Conservation (phyloP, 169 alveolate genomes). For the Plasmodium knowlesi region DNA sequence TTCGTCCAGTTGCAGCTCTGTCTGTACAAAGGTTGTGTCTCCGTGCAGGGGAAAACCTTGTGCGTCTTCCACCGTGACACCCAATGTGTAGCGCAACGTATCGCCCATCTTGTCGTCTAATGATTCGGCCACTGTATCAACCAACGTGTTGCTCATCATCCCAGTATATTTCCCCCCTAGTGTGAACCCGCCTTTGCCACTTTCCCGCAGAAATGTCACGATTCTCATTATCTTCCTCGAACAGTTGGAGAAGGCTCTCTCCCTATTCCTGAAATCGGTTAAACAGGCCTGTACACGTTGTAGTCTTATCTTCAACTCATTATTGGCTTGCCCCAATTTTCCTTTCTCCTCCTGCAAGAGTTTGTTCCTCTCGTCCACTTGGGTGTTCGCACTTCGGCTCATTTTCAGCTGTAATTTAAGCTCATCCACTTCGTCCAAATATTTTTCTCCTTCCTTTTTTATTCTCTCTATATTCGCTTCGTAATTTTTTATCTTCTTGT, state of each 20-base stretch:
- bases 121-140: neutral
- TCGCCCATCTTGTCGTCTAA: neutral
- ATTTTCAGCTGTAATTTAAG: constrained; percentile 24
- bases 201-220: constrained; percentile 7
- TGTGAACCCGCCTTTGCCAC: neutral
- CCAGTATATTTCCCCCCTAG: neutral
- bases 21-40: neutral
- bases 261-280: constrained; percentile 5
- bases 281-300: constrained; percentile 2
- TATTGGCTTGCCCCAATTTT: constrained; percentile 1
- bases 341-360: constrained; percentile 28
- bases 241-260: constrained; percentile 8
- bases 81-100: neutral
- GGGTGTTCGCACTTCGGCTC: neutral
- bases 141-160: neutral
- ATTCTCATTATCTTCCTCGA: constrained; percentile 18
- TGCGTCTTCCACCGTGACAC: neutral
- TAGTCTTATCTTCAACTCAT: constrained; percentile 9
- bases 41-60: neutral
- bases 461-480: constrained; percentile 7
- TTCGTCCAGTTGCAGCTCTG: constrained; percentile 29
- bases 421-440: constrained; percentile 28
- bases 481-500: constrained; percentile 8
- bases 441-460: constrained; percentile 27
- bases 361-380: constrained; percentile 19